These are phyloP conservation scores for Vitis hybrid DNA, from an alignment of 177 flowering plant genomes.

Conservation along the genomic window DNA sequence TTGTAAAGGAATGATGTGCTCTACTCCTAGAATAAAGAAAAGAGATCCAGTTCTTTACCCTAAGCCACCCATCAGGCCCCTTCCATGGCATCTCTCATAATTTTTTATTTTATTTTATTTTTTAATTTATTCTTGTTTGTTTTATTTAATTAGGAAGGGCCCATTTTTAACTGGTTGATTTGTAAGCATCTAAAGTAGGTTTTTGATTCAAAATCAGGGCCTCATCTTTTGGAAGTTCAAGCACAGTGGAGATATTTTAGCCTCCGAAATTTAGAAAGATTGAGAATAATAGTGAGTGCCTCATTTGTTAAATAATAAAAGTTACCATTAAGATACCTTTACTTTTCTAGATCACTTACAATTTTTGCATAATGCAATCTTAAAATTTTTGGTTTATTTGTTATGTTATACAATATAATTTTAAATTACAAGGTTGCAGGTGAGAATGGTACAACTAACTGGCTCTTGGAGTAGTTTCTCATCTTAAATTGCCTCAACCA, in stretches of 20 bases:
- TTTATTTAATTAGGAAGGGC: too few relatives aligned
- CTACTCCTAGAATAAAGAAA: too few relatives aligned
- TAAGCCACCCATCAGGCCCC: too few relatives aligned
- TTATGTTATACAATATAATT: background rate
- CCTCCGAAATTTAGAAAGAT: slow-evolving; percentile 26
- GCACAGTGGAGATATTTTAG: slow-evolving; percentile 26
- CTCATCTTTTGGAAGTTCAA: slow-evolving; percentile 11
- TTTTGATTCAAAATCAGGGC: too few relatives aligned
- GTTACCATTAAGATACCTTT: background rate
- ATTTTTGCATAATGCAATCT: background rate
- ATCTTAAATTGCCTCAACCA: slow-evolving; percentile 73
- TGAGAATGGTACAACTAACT: slow-evolving; percentile 92
- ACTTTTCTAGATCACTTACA: background rate
- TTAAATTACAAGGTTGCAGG: slow-evolving; percentile 75
- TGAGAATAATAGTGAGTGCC: slow-evolving; percentile 72
- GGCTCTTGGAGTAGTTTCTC: slow-evolving; percentile 85
- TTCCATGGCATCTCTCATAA: too few relatives aligned
- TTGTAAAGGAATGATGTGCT: too few relatives aligned
- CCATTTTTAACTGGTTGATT: too few relatives aligned
- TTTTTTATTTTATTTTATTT: too few relatives aligned
- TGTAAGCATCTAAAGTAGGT: too few relatives aligned
- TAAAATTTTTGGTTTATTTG: background rate
- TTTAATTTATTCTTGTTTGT: too few relatives aligned
- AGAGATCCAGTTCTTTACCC: too few relatives aligned
- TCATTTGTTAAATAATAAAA: background rate